Evolutionary conservation across 805 yeast species (phyloP).

Genomic region (Candida multigemmis): DNA sequence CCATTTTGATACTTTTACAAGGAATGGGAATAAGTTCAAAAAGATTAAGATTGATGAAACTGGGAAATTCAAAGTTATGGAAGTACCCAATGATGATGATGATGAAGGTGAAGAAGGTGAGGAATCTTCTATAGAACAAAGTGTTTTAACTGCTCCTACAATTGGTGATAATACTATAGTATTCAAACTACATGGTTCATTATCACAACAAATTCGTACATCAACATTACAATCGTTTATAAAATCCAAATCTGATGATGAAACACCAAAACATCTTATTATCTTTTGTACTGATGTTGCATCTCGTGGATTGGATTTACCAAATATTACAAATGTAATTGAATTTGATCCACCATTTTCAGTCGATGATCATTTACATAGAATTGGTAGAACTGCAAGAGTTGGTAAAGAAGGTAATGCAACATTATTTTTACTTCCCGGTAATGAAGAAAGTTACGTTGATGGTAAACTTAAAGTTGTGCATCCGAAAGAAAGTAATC

Average conservation of each 20-base stretch:
- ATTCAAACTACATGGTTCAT: conserved; percentile 80
- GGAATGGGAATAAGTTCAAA: conserved; percentile 39
- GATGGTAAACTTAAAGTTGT: conserved; percentile 37
- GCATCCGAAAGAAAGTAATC: conserved; percentile 27
- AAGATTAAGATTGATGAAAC: conserved; percentile 20
- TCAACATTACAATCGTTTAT: conserved; percentile 62
- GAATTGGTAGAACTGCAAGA: conserved; percentile 97
- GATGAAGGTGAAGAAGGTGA: conserved; percentile 13
- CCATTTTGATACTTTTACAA: conserved; percentile 69
- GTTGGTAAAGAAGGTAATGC: conserved; percentile 87
- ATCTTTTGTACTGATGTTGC: conserved; percentile 97
- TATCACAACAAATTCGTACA: conserved; percentile 77
- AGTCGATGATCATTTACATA: conserved; percentile 88
- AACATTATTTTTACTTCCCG: conserved; percentile 74
- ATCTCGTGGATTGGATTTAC: conserved; percentile 91
- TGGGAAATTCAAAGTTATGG: conserved; percentile 8
- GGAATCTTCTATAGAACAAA: conserved; percentile 9
- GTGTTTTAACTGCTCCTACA: conserved; percentile 46
- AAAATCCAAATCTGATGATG: conserved; percentile 24
- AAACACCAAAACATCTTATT: conserved; percentile 42
- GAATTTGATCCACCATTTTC: conserved; percentile 96
- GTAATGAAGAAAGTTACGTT: conserved; percentile 77
- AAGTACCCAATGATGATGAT: conserved; percentile 8
- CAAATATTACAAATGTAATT: conserved; percentile 73
- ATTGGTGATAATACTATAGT: conserved; percentile 36